Conservation (phyloP, 352 stramenopile genomes). For the Globisporangium spinosum region DNA sequence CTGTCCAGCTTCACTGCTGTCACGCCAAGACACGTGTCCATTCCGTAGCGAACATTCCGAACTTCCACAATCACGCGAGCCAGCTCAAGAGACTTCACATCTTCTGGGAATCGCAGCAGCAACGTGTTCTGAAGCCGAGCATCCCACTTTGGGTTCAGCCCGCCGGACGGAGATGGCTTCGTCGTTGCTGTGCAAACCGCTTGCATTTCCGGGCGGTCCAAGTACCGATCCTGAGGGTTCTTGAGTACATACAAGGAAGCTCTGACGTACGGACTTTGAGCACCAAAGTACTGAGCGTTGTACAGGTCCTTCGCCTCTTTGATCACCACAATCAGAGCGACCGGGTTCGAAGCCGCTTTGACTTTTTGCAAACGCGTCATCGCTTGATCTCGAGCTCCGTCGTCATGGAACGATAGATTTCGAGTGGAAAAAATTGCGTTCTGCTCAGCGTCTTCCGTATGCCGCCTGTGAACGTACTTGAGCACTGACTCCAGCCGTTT, state of each 20-base stretch:
- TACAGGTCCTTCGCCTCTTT: conserved; percentile 76
- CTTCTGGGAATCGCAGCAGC: conserved; percentile 62
- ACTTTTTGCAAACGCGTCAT: conserved; percentile 71
- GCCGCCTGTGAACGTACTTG: conserved; percentile 69
- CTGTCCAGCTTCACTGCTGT: conserved; percentile 78
- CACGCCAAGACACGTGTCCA: conserved; percentile 83
- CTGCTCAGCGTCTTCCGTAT: conserved; percentile 37
- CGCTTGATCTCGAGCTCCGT: conserved; percentile 40
- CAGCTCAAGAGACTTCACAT: conserved; percentile 56
- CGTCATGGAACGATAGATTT: conserved; percentile 60
- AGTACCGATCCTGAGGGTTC: conserved; percentile 70
- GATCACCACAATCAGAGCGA: conserved; percentile 80
- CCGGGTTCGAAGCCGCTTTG: conserved; percentile 71
- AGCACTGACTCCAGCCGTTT: conserved; percentile 63
- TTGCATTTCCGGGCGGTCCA: conserved; percentile 77
- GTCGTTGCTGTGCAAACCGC: conserved; percentile 73
- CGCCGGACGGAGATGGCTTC: conserved; percentile 73
- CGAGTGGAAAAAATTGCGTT: conserved; percentile 58
- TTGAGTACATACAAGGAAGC: conserved; percentile 82
- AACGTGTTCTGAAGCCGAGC: conserved; percentile 77
- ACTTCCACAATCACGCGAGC: conserved; percentile 85
- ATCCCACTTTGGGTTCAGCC: conserved; percentile 70
- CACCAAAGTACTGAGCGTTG: conserved; percentile 84
- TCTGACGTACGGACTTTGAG: conserved; percentile 82
- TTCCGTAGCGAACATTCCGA: conserved; percentile 78